Percentiles rank a stretch among this genome's conserved stretches.
Conservation (phyloP, 2,329 filamentous ascomycete species). For the Colletotrichum aenigma region DNA sequence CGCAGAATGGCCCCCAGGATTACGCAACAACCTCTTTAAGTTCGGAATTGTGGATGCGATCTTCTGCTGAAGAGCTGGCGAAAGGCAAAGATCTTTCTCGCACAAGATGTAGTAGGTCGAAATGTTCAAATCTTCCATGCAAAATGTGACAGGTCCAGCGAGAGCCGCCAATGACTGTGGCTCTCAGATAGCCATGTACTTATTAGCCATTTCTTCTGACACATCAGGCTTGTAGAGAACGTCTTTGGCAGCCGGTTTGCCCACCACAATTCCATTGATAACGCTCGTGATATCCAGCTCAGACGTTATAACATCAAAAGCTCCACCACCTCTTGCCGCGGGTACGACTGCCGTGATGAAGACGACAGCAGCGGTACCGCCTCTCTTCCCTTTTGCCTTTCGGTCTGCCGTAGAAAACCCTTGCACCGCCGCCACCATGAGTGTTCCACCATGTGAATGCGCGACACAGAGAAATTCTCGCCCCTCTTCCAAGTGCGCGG, state of each 20-base stretch:
- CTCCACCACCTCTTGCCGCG: not conserved
- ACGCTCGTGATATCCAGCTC: not conserved
- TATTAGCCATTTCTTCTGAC: not conserved
- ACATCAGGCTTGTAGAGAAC: not conserved
- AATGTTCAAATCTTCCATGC: not conserved
- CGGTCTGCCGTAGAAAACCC: not conserved
- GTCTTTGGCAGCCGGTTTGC: not conserved
- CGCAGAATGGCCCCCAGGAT: not conserved
- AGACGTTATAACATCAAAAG: not conserved
- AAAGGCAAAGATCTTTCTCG: not conserved
- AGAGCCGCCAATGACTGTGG: not conserved
- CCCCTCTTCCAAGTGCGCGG: not conserved
- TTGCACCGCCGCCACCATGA: not conserved
- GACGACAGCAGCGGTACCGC: not conserved
- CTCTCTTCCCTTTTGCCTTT: not conserved
- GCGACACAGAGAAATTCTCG: not conserved
- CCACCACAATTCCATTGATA: not conserved
- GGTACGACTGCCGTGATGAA: not conserved
- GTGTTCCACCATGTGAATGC: not conserved
- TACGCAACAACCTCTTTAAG: not conserved
- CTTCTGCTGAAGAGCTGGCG: not conserved
- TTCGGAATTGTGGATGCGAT: not conserved
- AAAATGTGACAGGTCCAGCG: not conserved
- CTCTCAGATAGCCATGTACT: not conserved
- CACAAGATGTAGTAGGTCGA: not conserved